These are phyloP conservation scores for Colletotrichum horii DNA, from an alignment of 2,329 filamentous ascomycete genomes.

Conservation along the genomic window DNA sequence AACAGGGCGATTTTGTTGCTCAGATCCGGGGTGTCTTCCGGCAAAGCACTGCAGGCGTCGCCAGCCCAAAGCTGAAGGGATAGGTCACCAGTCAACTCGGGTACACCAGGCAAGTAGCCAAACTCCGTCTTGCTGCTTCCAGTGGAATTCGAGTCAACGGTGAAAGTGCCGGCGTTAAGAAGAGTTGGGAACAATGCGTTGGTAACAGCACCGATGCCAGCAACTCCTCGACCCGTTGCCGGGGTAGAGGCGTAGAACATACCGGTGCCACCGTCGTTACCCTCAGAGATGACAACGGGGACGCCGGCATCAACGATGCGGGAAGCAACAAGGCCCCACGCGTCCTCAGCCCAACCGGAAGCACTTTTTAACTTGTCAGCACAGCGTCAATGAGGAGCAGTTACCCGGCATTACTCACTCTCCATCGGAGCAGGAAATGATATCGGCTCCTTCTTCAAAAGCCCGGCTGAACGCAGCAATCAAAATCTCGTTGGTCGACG, in stretches of 20 bases:
- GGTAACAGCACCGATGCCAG: slow-evolving; percentile 27
- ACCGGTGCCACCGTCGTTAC: slow-evolving; percentile 28
- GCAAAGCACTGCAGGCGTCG: slow-evolving; percentile 14
- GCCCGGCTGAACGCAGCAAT: slow-evolving; percentile 47
- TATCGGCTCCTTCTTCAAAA: slow-evolving; percentile 43
- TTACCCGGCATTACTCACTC: not conserved
- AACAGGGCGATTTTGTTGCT: slow-evolving; percentile 45
- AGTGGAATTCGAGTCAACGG: not conserved
- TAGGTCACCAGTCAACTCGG: not conserved
- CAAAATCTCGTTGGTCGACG: slow-evolving; percentile 41
- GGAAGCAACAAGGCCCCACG: slow-evolving; percentile 27
- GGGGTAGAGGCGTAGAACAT: slow-evolving; percentile 27
- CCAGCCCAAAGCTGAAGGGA: slow-evolving; percentile 23
- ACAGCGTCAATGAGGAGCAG: slow-evolving; percentile 29
- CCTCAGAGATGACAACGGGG: slow-evolving; percentile 29
- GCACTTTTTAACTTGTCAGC: slow-evolving; percentile 21
- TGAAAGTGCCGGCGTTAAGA: slow-evolving; percentile 2
- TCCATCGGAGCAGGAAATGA: slow-evolving; percentile 35
- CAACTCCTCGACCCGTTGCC: slow-evolving; percentile 22
- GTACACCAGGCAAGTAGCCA: not conserved
- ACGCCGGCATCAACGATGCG: slow-evolving; percentile 33
- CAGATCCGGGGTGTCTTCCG: slow-evolving; percentile 43
- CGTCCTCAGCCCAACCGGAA: slow-evolving; percentile 32
- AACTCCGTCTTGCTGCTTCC: not conserved
- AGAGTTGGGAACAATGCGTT: slow-evolving; percentile 19